A percentile compares a stretch with the other conserved stretches of the same genome.
Conservation (phyloP, 1,284 basidiomycete species). For the Cutaneotrichosporon sp. region DNA sequence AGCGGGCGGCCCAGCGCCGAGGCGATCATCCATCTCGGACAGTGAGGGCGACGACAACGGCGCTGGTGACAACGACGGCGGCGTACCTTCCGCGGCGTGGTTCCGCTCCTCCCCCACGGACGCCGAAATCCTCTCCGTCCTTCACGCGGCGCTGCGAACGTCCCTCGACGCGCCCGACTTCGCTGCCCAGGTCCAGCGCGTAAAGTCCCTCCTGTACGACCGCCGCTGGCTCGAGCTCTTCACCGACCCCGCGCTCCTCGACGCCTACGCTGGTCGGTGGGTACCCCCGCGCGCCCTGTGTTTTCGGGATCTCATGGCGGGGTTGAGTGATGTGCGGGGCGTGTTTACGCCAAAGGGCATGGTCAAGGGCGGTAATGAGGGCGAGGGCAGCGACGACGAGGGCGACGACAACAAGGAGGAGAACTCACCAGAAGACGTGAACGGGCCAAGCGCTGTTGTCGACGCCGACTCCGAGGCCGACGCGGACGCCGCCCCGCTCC, state of each 20-base stretch:
- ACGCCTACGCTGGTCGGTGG: conserved; percentile 49
- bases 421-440: conserved; percentile 3
- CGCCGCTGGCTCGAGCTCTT: conserved; percentile 47
- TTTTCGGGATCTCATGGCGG: conserved; percentile 47
- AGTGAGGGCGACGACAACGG: neutral
- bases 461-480: conserved; percentile 7
- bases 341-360: conserved; percentile 36
- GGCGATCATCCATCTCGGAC: too few species aligned
- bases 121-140: conserved; percentile 30
- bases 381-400: conserved; percentile 32
- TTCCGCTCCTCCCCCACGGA: conserved; percentile 27
- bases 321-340: conserved; percentile 33
- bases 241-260: conserved; percentile 30
- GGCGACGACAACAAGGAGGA: conserved; percentile 12
- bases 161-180: conserved; percentile 29
- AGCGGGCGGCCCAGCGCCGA: neutral
- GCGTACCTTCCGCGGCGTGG: conserved; percentile 10
- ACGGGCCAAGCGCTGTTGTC: neutral
- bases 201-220: conserved; percentile 43
- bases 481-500: neutral
- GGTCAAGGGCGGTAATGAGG: neutral
- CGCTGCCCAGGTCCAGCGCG: conserved; percentile 34
- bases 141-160: conserved; percentile 26
- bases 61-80: neutral
- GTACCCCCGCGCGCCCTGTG: conserved; percentile 47